These are phyloP conservation scores for Elasticomyces elasticus DNA, from an alignment of 495 filamentous ascomycete species.

Conservation along the genomic window DNA sequence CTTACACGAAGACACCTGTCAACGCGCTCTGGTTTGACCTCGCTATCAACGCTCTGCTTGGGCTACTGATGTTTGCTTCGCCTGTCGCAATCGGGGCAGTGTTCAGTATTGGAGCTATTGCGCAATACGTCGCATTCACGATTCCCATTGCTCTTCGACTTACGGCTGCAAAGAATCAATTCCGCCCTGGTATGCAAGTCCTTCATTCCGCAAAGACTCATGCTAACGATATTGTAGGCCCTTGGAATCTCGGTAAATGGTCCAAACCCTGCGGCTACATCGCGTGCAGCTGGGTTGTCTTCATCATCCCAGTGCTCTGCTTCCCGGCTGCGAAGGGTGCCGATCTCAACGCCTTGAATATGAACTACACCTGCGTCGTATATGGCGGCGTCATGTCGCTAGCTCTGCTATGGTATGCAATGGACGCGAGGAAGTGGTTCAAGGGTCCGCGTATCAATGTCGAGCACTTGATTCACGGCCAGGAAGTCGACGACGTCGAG, in stretches of 20 bases:
- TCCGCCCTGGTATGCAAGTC: conserved; percentile 3
- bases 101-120: conserved; percentile 12
- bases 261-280: conserved; percentile 12
- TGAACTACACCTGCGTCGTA: conserved; percentile 14
- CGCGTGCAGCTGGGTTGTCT: conserved; percentile 7
- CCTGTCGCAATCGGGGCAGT: conserved; percentile 13
- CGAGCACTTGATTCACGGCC: conserved; percentile 11
- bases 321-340: conserved; percentile 3
- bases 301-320: conserved; percentile 13
- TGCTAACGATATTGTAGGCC: background rate
- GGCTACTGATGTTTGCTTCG: conserved; percentile 10
- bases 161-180: conserved; percentile 7
- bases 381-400: conserved; percentile 12
- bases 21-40: conserved; percentile 15
- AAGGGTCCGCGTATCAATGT: conserved; percentile 13
- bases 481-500: conserved; percentile 3
- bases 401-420: conserved; percentile 10
- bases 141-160: conserved; percentile 10
- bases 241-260: conserved; percentile 11
- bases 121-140: conserved; percentile 11
- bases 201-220: background rate
- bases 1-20: conserved; percentile 6
- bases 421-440: conserved; percentile 14
- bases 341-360: conserved; percentile 7
- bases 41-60: conserved; percentile 6